phyloP scores from a whole-genome alignment of 257 asterid genomes.

The Rhazya stricta region DNA sequence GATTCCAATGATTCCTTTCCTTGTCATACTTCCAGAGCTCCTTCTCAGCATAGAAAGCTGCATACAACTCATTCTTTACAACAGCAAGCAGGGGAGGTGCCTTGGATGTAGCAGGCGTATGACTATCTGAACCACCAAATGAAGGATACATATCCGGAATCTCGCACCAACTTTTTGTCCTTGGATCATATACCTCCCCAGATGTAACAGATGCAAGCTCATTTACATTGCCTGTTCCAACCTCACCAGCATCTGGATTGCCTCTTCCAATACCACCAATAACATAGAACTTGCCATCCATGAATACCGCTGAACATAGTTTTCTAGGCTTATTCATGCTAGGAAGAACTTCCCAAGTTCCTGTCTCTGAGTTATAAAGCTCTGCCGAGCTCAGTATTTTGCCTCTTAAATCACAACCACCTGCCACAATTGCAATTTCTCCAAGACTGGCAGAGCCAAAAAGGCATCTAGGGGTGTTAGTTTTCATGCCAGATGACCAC shows the following conservation, averaged over 20 bases:
- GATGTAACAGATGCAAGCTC: conserved; percentile 64
- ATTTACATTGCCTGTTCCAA: conserved; percentile 37
- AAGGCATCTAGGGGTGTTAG: conserved; percentile 35
- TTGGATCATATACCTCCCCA: conserved; percentile 66
- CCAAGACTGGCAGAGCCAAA: conserved; percentile 81
- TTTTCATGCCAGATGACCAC: conserved; percentile 30
- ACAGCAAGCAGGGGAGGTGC: conserved; percentile 90
- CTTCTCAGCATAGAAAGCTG: conserved; percentile 65
- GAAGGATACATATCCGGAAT: conserved; percentile 69
- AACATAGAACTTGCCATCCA: conserved; percentile 72
- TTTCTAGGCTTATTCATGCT: conserved; percentile 70
- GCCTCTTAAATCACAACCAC: conserved; percentile 64
- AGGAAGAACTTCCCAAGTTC: conserved; percentile 58
- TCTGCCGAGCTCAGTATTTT: conserved; percentile 59
- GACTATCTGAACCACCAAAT: conserved; percentile 30
- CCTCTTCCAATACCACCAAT: conserved; percentile 71
- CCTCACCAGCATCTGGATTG: conserved; percentile 43
- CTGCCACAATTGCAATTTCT: conserved; percentile 73
- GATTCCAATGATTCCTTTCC: conserved; percentile 38
- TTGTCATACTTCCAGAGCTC: conserved; percentile 59
- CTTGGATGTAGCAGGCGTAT: conserved; percentile 46
- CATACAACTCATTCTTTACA: conserved; percentile 67
- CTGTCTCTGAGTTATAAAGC: conserved; percentile 53
- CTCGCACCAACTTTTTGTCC: conserved; percentile 49
- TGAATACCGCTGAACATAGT: conserved; percentile 73